These are phyloP conservation scores for Russula griseocarnosa DNA, from an alignment of 768 basidiomycete species.

Conservation along the genomic window DNA sequence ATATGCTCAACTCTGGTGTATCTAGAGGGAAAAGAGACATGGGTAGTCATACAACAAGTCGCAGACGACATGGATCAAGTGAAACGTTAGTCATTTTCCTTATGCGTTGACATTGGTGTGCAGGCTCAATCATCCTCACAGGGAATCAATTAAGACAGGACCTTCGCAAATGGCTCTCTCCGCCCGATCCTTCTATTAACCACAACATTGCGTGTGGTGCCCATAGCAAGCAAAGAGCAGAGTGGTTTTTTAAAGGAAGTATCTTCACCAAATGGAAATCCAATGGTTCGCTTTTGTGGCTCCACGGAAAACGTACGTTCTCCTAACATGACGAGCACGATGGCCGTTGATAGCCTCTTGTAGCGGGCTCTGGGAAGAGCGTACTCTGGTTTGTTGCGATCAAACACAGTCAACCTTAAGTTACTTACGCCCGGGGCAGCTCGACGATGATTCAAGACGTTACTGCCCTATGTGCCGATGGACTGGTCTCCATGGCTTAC, in stretches of 20 bases:
- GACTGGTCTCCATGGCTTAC: neutral
- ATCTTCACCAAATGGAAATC: neutral
- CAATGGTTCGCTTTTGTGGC: neutral
- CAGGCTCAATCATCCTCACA: neutral
- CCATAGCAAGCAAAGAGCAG: neutral
- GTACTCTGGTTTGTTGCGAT: neutral
- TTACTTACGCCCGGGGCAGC: neutral
- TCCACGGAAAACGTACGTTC: conserved; percentile 4
- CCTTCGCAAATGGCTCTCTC: conserved; percentile 2
- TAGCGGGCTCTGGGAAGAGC: conserved; percentile 3
- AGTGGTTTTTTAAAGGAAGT: conserved; percentile 2
- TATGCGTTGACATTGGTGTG: too few relatives aligned
- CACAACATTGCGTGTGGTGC: neutral
- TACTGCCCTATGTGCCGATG: too few relatives aligned
- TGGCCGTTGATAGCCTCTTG: neutral
- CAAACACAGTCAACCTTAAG: neutral
- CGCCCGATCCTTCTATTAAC: neutral
- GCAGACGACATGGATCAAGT: neutral
- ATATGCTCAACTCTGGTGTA: neutral
- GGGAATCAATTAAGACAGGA: neutral
- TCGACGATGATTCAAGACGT: conserved; percentile 4
- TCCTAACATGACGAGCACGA: too few relatives aligned
- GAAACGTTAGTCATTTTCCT: neutral
- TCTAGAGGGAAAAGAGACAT: too few relatives aligned
- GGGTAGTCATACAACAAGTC: too few relatives aligned